Evolutionary conservation across 345 rosid species (phyloP).

Genomic region (Rhodamnia argentea): DNA sequence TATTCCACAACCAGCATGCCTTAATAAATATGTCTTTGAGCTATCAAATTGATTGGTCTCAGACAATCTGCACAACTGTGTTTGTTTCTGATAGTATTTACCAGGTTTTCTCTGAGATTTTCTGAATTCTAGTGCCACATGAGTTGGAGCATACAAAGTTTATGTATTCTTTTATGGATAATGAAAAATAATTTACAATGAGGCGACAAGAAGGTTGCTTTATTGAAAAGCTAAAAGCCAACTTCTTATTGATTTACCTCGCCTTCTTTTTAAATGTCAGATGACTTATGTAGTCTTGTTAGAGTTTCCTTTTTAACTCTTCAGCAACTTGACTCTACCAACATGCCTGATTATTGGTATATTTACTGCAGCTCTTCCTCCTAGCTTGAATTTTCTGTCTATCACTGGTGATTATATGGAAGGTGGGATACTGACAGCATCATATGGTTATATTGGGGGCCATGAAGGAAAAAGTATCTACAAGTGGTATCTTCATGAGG

Average conservation of each 20-base stretch:
- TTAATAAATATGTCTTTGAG: neutral
- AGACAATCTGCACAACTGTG: neutral
- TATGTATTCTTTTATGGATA: neutral
- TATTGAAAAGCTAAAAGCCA: neutral
- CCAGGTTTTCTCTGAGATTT: neutral
- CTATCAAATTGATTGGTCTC: neutral
- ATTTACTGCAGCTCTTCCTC: conserved; percentile 73
- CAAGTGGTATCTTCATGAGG: conserved; percentile 93
- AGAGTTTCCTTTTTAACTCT: neutral
- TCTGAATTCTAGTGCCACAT: neutral
- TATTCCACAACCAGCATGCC: neutral
- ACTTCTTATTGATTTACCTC: neutral
- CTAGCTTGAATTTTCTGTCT: conserved; percentile 87
- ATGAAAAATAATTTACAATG: neutral
- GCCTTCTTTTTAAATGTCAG: neutral
- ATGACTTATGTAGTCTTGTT: neutral
- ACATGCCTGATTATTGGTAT: neutral
- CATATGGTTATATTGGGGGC: conserved; percentile 95
- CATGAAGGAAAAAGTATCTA: conserved; percentile 89
- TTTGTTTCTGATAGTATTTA: neutral
- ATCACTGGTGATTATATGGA: conserved; percentile 82
- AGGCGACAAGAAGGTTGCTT: neutral
- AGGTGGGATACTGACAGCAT: conserved; percentile 82
- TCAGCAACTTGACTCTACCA: neutral
- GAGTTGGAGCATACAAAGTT: neutral